phyloP scores from a whole-genome alignment of 768 basidiomycete species.

The Dendrothele bispora region DNA sequence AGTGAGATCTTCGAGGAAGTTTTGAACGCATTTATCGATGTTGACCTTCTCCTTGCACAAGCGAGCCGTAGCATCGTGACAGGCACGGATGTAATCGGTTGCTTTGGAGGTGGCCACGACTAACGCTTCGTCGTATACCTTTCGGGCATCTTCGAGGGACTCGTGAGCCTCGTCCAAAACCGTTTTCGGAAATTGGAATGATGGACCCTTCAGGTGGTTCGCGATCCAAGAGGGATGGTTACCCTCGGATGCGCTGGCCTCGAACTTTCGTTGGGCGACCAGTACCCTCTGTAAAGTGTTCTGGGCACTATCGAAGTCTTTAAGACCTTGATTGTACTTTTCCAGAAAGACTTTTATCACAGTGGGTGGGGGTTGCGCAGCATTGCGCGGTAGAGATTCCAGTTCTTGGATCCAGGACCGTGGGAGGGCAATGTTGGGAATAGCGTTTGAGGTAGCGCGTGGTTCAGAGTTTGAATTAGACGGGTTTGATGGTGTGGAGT shows the following conservation, averaged over 20 bases:
- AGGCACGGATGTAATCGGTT: neutral
- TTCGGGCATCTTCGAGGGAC: neutral
- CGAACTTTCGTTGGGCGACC: neutral
- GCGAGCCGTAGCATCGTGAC: neutral
- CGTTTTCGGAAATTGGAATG: neutral
- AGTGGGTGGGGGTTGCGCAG: neutral
- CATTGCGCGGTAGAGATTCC: neutral
- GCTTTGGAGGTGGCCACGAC: neutral
- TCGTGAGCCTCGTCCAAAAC: neutral
- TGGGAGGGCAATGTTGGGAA: too few relatives aligned
- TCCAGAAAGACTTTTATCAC: neutral
- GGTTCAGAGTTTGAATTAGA: neutral
- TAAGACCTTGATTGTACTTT: neutral
- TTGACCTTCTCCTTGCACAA: neutral
- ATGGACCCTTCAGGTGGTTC: neutral
- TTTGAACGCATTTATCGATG: neutral
- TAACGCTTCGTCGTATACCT: neutral
- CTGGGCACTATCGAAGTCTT: neutral
- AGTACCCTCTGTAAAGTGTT: neutral
- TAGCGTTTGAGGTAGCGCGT: neutral
- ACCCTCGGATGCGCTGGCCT: neutral
- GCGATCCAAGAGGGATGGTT: neutral
- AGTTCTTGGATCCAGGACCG: neutral
- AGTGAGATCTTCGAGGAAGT: neutral
- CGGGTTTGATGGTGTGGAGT: neutral